Evolutionary conservation across 495 filamentous ascomycete genomes (phyloP), one percentile per base, ranked within the genome.

Genomic region (Aspergillus ellipticus): DNA sequence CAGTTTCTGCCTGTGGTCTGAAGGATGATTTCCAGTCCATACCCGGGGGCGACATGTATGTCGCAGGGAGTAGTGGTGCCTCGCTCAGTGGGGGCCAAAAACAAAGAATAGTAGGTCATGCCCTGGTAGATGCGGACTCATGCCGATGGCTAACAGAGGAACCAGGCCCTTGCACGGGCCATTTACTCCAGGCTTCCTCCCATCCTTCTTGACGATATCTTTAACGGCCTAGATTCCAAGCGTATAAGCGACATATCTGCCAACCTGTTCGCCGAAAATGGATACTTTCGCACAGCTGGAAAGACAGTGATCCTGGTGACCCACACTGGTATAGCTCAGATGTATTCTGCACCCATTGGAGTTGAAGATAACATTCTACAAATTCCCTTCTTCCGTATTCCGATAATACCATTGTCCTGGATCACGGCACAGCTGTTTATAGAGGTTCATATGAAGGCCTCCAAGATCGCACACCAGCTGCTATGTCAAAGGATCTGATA

Each of bases 11-110:
- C 4, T 28, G 43, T 26, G 20, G 43, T n/a, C 20, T 47, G 9
- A 6, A 47, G 3, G 20, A 26, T n/a, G 43, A 47, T 13, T 24
- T 47, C 17, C 20, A n/a, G 13, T 22, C 19, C n/a, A n/a, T 47
- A 3, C 24, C 87, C 0, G 78, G 82, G 59, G 83, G 88, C 11
- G 90, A 94, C 57, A 58, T 76, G 56, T 91, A 88, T 0, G 85
- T 89, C 66, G 88, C 93, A 63, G 90, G 90, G 11, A 90, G 92
- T 63, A 78, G 87, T 20, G 90, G 90, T 21, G 89, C 91, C 62
- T 90, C 87, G 2, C 80, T 94, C 4, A 91, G 88, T 26, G 43
- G 43, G 13, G 43, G 43, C 10, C 43, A 47, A 5, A 47, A 21
- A 35, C 35, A 39, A 13, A 13, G 35, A 15, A 13, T 39, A 13